These are phyloP conservation scores for Chimonanthus praecox DNA, from an alignment of 164 flowering plant species.

Conservation along the genomic window DNA sequence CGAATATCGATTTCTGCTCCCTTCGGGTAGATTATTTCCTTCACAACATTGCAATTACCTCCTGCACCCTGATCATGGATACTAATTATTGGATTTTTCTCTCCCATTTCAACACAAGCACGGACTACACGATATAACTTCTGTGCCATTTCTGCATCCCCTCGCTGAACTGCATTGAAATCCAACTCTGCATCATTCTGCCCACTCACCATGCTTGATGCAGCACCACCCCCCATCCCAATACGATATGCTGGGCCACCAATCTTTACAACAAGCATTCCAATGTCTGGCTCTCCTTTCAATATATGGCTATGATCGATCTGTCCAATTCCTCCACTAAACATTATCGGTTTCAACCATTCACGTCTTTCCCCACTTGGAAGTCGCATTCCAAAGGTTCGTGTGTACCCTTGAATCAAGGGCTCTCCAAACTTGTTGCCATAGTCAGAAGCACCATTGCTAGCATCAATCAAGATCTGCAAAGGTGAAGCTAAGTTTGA, in stretches of 20 bases:
- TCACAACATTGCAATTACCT: slow-evolving; percentile 95
- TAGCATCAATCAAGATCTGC: slow-evolving; percentile 85
- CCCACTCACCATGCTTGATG: slow-evolving; percentile 98
- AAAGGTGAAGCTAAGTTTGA: slow-evolving; percentile 80
- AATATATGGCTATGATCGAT: slow-evolving; percentile 79
- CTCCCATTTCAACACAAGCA: slow-evolving; percentile 88
- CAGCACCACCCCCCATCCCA: slow-evolving; percentile 99
- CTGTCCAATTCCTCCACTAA: slow-evolving; percentile 92
- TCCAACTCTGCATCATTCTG: slow-evolving; percentile 95
- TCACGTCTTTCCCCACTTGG: slow-evolving; percentile 87
- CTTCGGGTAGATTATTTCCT: slow-evolving; percentile 88
- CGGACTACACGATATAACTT: slow-evolving; percentile 89
- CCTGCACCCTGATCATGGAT: slow-evolving; percentile 99
- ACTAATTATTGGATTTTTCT: slow-evolving; percentile 83
- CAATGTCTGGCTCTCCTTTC: slow-evolving; percentile 89
- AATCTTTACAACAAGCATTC: slow-evolving; percentile 91
- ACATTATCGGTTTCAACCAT: slow-evolving; percentile 97
- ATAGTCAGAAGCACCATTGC: slow-evolving; percentile 96
- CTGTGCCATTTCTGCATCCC: slow-evolving; percentile 99
- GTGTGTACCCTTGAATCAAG: slow-evolving; percentile 82
- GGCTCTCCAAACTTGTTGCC: slow-evolving; percentile 99
- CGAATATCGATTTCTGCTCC: slow-evolving; percentile 91
- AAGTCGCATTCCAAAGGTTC: slow-evolving; percentile 94
- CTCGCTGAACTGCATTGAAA: slow-evolving; percentile 95
- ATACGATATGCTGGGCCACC: slow-evolving; percentile 98